phyloP scores from a whole-genome alignment of 78 protist genomes.

The Protostelium mycophagum region DNA sequence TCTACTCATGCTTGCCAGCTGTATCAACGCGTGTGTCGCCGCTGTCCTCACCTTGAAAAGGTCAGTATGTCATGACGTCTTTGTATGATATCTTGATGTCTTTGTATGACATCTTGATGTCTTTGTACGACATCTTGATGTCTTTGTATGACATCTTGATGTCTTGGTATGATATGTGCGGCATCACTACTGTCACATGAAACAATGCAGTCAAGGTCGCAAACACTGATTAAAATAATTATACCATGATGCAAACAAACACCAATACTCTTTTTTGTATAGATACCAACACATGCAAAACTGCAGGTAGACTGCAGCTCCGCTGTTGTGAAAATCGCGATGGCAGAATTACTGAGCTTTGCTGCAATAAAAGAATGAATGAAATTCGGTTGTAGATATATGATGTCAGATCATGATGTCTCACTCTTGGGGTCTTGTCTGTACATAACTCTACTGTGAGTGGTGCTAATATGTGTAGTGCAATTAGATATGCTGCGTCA shows the following conservation, averaged over 20 bases:
- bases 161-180: too few species aligned
- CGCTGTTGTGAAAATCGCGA: background rate
- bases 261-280: too few species aligned
- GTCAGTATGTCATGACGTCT: background rate
- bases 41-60: background rate
- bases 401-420: background rate
- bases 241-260: too few species aligned
- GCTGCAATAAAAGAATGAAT: background rate
- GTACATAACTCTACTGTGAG: background rate
- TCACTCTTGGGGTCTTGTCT: background rate
- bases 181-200: too few species aligned
- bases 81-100: background rate
- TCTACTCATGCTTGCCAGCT: background rate
- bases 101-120: background rate
- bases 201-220: too few species aligned
- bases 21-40: background rate
- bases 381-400: background rate
- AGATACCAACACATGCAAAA: too few species aligned
- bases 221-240: too few species aligned
- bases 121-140: background rate
- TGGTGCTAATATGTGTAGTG: background rate
- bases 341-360: too few species aligned
- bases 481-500: background rate
- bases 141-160: background rate
- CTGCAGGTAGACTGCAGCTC: too few species aligned